phyloP scores from a whole-genome alignment of 75 land plant genomes.

The Cryptomeria japonica region DNA sequence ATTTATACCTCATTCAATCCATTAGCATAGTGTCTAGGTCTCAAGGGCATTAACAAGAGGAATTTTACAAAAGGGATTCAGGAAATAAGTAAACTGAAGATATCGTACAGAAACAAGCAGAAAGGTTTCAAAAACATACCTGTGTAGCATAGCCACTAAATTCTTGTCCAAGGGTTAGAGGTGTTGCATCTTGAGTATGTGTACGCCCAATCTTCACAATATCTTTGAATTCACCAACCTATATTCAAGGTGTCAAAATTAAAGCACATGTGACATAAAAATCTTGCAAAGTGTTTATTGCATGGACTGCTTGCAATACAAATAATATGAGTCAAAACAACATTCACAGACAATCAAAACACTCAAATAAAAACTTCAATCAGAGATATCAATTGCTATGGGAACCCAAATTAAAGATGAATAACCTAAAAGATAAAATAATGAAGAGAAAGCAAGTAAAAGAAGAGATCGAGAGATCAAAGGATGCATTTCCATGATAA shows the following conservation, averaged over 20 bases:
- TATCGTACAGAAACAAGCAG: neutral
- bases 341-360: neutral
- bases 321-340: neutral
- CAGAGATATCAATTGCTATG: neutral
- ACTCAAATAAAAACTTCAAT: neutral
- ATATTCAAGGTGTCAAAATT: neutral
- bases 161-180: conserved; percentile 95
- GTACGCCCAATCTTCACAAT: conserved; percentile 98
- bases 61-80: neutral
- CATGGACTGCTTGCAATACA: neutral
- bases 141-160: conserved; percentile 96
- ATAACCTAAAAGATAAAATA: neutral
- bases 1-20: neutral
- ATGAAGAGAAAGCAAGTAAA: neutral
- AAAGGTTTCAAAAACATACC: conserved; percentile 28
- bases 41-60: neutral
- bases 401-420: neutral
- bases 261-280: neutral
- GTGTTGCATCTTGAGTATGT: conserved; percentile 98
- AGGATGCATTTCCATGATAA: neutral
- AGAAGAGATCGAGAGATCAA: neutral
- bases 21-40: neutral
- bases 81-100: neutral
- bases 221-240: conserved; percentile 81
- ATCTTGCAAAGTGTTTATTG: neutral